Conservation (phyloP, 1,139 yeast species). For the Suhomyces coccinellae region DNA sequence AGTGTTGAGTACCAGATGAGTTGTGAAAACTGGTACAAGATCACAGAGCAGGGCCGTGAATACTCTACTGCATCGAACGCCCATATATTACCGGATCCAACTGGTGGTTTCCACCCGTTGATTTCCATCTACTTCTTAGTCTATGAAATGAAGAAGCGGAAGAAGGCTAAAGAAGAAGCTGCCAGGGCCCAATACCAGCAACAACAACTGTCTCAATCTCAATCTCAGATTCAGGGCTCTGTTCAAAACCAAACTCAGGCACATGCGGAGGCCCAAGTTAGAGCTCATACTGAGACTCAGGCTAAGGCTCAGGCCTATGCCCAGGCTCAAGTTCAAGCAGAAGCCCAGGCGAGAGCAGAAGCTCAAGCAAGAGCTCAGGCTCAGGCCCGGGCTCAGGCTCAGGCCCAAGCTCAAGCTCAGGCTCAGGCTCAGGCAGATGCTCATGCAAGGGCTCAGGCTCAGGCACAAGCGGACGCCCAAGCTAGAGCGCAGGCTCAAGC, state of each 20-base stretch:
- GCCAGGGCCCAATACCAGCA: slow-evolving; percentile 27
- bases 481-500: slow-evolving; percentile 6
- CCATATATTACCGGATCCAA: slow-evolving; percentile 67
- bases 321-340: slow-evolving; percentile 5
- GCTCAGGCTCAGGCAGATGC: slow-evolving; percentile 8
- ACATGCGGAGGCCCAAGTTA: slow-evolving; percentile 3
- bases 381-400: slow-evolving; percentile 6
- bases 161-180: slow-evolving; percentile 58
- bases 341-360: slow-evolving; percentile 6
- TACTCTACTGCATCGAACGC: slow-evolving; percentile 43
- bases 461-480: slow-evolving; percentile 5
- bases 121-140: slow-evolving; percentile 85
- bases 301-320: slow-evolving; percentile 6
- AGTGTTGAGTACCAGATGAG: slow-evolving; percentile 72
- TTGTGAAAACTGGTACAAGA: slow-evolving; percentile 61
- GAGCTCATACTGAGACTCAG: slow-evolving; percentile 8
- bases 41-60: slow-evolving; percentile 42
- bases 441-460: slow-evolving; percentile 4
- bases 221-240: slow-evolving; percentile 1
- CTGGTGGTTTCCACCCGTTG: slow-evolving; percentile 85
- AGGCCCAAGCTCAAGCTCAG: slow-evolving; percentile 2
- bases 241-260: slow-evolving; percentile 2
- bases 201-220: slow-evolving; percentile 2
- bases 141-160: slow-evolving; percentile 74
- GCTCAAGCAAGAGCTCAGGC: slow-evolving; percentile 4